Evolutionary conservation across 495 filamentous ascomycete genomes (phyloP).

Genomic region (Neurospora sp.): DNA sequence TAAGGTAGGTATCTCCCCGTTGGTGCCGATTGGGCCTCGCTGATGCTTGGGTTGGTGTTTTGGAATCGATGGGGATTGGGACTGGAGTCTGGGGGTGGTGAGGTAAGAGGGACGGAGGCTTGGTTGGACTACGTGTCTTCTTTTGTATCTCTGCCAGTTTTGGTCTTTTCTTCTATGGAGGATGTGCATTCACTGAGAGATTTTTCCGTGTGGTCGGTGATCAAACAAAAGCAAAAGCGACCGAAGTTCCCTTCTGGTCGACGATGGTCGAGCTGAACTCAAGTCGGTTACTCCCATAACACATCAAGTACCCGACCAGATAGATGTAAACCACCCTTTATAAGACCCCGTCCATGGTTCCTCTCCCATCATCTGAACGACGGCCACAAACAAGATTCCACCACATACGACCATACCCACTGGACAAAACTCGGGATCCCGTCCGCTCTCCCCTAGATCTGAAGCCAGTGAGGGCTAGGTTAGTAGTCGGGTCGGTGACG

Average conservation of each 20-base stretch:
- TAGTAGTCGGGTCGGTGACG: constrained; percentile 41
- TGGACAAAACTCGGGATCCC: constrained; percentile 33
- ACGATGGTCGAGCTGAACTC: too few species aligned
- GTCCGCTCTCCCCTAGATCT: constrained; percentile 39
- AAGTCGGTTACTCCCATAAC: too few species aligned
- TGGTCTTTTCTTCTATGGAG: neutral
- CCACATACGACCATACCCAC: neutral
- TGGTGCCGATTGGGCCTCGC: neutral
- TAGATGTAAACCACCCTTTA: too few species aligned
- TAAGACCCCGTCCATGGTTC: too few species aligned
- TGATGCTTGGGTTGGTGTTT: neutral
- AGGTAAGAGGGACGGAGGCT: neutral
- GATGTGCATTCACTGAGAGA: neutral
- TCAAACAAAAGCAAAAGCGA: too few species aligned
- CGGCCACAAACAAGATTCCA: too few species aligned
- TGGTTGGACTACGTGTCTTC: neutral
- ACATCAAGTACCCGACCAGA: too few species aligned
- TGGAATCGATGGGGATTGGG: neutral
- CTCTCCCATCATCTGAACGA: neutral
- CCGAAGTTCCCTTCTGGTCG: too few species aligned
- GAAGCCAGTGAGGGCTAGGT: constrained; percentile 21
- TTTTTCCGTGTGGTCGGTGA: too few species aligned
- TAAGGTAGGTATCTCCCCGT: too few species aligned
- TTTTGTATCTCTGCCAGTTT: too few species aligned
- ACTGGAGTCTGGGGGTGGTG: neutral